phyloP scores from a whole-genome alignment of 371 early-diverging fungal genomes.

The Mycotypha africana region DNA sequence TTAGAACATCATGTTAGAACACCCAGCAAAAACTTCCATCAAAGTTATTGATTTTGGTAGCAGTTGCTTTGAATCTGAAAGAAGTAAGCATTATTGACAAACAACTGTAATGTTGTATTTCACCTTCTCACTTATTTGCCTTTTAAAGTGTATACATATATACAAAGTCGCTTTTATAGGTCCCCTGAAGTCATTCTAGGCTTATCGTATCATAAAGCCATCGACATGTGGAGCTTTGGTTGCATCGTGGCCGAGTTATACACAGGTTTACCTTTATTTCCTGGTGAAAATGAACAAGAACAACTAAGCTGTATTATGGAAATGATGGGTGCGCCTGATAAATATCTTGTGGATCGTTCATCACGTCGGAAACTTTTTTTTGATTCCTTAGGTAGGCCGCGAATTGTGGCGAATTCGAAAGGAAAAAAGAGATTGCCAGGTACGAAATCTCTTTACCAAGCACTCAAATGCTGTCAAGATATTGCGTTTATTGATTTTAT shows the following conservation, averaged over 20 bases:
- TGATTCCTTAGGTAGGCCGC: conserved; percentile 62
- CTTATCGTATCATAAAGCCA: conserved; percentile 69
- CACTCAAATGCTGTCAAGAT: conserved; percentile 66
- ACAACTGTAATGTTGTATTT: not conserved
- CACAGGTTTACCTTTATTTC: conserved; percentile 87
- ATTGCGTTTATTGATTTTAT: conserved; percentile 79
- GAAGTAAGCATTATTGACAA: conserved; percentile 22
- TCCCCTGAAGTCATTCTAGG: conserved; percentile 97
- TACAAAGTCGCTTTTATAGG: conserved; percentile 95
- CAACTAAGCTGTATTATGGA: conserved; percentile 92
- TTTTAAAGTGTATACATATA: conserved; percentile 83
- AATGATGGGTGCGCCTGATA: conserved; percentile 75
- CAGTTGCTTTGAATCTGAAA: conserved; percentile 69
- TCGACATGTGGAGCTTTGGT: conserved; percentile 99
- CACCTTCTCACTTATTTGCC: not conserved
- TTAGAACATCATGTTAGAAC: conserved; percentile 61
- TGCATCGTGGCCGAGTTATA: conserved; percentile 95
- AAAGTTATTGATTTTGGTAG: conserved; percentile 96
- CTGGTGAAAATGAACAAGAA: conserved; percentile 94
- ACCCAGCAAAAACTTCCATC: conserved; percentile 51
- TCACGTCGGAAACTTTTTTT: conserved; percentile 78
- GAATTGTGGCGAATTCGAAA: conserved; percentile 72
- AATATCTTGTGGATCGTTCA: conserved; percentile 66
- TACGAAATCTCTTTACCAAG: conserved; percentile 63
- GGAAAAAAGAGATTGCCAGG: conserved; percentile 77